phyloP scores from a whole-genome alignment of 2,329 filamentous ascomycete genomes.

The Talaromyces sp. region DNA sequence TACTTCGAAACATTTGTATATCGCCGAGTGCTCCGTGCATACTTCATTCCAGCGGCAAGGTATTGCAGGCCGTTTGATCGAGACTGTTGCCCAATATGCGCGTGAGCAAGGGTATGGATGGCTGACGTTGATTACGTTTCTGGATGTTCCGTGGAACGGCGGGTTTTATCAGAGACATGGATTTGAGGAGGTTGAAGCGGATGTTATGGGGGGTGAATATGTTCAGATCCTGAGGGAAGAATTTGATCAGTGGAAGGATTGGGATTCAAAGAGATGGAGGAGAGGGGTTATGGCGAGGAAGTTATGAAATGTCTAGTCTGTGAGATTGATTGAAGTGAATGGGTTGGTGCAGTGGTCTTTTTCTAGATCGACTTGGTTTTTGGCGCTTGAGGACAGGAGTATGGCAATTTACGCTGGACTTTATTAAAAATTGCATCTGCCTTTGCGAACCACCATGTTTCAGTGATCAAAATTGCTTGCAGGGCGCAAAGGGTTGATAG shows the following conservation, averaged over 20 bases:
- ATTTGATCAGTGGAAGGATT: constrained; percentile 3
- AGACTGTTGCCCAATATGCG: constrained; percentile 16
- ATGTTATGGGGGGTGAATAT: constrained; percentile 2
- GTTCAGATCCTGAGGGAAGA: constrained; percentile 3
- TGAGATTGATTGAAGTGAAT: too few species aligned
- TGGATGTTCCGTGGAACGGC: constrained; percentile 16
- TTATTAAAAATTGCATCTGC: too few species aligned
- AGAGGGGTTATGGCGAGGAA: constrained; percentile 12
- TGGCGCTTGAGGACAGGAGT: not conserved
- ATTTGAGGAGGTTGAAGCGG: constrained; percentile 6
- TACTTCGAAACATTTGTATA: constrained; percentile 6
- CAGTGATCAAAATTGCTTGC: not conserved
- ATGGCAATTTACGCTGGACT: too few species aligned
- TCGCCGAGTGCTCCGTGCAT: constrained; percentile 16
- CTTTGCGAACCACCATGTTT: not conserved
- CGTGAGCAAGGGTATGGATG: not conserved
- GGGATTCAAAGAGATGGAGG: not conserved
- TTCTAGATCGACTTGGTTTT: not conserved
- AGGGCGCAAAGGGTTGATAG: not conserved
- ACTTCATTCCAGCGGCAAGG: constrained; percentile 9
- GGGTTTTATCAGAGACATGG: constrained; percentile 11
- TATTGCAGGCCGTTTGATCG: constrained; percentile 19
- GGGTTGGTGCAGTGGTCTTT: not conserved
- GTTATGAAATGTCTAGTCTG: not conserved
- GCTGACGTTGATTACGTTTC: constrained; percentile 12